Base-by-base conservation (phyloP, 2,329 filamentous ascomycete species). In the Calonectria leucothoes region DNA sequence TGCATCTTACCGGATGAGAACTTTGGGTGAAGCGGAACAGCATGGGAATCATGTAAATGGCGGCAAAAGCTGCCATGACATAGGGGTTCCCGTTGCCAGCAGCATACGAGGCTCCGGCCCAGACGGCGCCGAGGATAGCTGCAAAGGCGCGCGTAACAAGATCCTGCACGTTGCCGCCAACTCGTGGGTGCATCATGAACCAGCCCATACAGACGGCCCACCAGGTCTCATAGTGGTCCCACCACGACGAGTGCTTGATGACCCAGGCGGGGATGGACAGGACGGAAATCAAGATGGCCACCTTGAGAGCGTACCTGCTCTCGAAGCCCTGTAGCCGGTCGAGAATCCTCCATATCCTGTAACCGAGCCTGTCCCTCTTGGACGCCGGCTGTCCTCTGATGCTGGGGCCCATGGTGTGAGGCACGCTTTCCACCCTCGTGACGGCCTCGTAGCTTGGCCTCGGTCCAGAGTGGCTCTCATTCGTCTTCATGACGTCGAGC, bases 41-140 rank as follows among this genome's bases (percentile, higher is more conserved):
- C 89, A 91, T 91, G 0, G 90, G 90, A n/a, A 89, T 77, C 88
- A 91, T 90, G 76, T 88, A 92, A 7, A 91, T 83, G 4, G 85
- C 84, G 17, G 89, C 87, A 80, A 92, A 91, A 0, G 85, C 86
- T 5, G 87, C 89, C 81, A 91, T 87, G 2, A 91, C 86, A 76
- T 88, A 90, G 0, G 89, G 88, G 76, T 88, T 91, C 8, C 89
- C 89, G 51, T 87, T 76, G 4, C 85, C 86, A 15, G 88, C 89
- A 8, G 85, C 86, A 77, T 88, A 89, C 0, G 88, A 86, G 48
- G 90, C 80, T 11, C 87, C 90, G 7, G 87, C 88, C 90, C 90
- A 92, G 1, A 88, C 78, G 25, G 89, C 88, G 17, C 90, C 90
- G 6, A 91, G 81, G 17, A 89, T 81, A 4, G 85, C 89, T 39